These are phyloP conservation scores for Solanum hybrid DNA, from an alignment of 305 asterid species.

Conservation along the genomic window DNA sequence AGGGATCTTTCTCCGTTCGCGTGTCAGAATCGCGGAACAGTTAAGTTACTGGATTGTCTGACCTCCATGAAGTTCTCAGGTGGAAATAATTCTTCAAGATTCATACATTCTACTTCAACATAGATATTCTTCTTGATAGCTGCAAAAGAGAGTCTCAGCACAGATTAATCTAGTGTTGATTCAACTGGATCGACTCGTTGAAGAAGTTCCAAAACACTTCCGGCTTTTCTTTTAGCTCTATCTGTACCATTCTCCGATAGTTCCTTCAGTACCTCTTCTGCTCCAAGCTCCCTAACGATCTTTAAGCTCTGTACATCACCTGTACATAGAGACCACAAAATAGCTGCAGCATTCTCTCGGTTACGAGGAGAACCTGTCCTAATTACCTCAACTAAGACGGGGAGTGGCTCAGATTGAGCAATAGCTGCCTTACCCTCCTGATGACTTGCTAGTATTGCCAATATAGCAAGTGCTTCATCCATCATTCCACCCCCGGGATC, in stretches of 20 bases:
- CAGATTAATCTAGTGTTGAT: background rate
- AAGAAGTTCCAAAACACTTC: constrained; percentile 66
- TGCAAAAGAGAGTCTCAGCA: background rate
- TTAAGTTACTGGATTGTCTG: background rate
- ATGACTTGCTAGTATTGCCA: constrained; percentile 82
- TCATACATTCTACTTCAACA: background rate
- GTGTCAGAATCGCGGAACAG: background rate
- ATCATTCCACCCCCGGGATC: constrained; percentile 91
- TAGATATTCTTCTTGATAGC: background rate
- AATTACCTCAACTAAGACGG: constrained; percentile 55
- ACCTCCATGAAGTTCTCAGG: background rate
- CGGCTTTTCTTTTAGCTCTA: constrained; percentile 88
- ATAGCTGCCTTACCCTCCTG: constrained; percentile 73
- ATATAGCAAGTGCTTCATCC: constrained; percentile 82
- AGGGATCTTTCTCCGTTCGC: background rate
- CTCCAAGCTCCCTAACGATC: constrained; percentile 65
- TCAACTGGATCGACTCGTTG: constrained; percentile 32
- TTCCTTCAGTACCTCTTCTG: constrained; percentile 71
- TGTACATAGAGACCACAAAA: constrained; percentile 69
- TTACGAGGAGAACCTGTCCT: constrained; percentile 77
- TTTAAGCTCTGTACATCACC: constrained; percentile 41
- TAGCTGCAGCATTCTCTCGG: constrained; percentile 78
- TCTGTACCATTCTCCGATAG: constrained; percentile 78
- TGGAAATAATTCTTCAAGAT: background rate
- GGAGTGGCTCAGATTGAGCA: constrained; percentile 60